Base-by-base conservation (phyloP, 164 flowering plant species). In the Vitis rupestris region DNA sequence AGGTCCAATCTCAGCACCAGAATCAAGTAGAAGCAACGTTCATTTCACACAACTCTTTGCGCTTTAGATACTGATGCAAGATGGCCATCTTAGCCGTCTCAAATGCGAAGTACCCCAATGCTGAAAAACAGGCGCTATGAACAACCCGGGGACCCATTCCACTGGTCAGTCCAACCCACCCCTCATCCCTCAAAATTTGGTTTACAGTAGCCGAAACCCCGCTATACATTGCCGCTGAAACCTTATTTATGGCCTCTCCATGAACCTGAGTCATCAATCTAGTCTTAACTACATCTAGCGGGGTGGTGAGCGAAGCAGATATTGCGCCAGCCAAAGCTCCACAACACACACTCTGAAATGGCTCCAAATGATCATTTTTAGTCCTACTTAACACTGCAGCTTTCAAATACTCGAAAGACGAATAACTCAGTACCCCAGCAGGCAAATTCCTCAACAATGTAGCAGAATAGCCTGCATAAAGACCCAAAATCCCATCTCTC, bases 311-410 rank as follows among this genome's bases (percentile, higher is more conserved):
- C 0, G 93, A 86, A 0, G 99, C 98, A 0, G 99, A 91, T 58
- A 95, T 91, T 0, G 93, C 98, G 19, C 99, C 99, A 2, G 99
- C 99, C 78, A 93, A 73, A 10, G 99, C 99, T 12, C 99, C 99
- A 75, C 99, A 95, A 55, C 77, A 76, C 48, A 95, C 94, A 70
- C 99, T 95, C 80, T 93, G 88, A 49, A 81, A 54, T 0, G 98
- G 97, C 78, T 90, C 92, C 73, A 95, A 69, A 74, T 86, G 59
- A 49, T 4, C 66, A 76, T 84, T 70, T 27, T 78, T 77, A 17
- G 89, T 90, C 74, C 58, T 76, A 11, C 82, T 79, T 85, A 95
- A 80, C 3, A 95, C 94, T n/a, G 85, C 90, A 31, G 97, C 84
- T 81, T 95, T 95, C 80, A 93, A 70, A 60, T 91, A 95, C 82